Conservation (phyloP, 192 early-diverging fungal species). For the Coemansia sp. region DNA sequence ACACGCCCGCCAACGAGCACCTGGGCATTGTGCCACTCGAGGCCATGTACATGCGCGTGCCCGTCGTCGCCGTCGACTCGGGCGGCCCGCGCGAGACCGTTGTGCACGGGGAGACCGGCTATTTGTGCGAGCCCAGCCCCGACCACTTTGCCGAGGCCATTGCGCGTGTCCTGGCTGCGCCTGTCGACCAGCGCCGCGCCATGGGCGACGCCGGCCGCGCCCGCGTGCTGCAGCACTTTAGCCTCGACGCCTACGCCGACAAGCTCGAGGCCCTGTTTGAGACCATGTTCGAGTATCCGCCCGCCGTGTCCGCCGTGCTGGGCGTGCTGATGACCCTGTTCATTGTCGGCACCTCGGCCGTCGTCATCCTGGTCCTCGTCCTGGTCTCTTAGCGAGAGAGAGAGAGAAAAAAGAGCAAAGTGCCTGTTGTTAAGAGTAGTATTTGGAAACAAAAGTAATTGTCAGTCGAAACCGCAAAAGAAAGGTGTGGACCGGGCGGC, state of each 20-base stretch:
- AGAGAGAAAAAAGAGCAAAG: no score
- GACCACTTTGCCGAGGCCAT: slow-evolving; percentile 66
- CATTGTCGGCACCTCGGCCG: slow-evolving; percentile 18
- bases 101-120: slow-evolving; percentile 68
- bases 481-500: no score
- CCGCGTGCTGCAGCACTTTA: slow-evolving; percentile 61
- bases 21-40: slow-evolving; percentile 97
- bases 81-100: slow-evolving; percentile 87
- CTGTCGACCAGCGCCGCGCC: slow-evolving; percentile 8
- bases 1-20: slow-evolving; percentile 92
- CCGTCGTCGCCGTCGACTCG: slow-evolving; percentile 81
- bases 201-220: slow-evolving; percentile 69
- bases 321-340: slow-evolving; percentile 36
- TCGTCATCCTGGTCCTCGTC: not conserved
- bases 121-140: slow-evolving; percentile 59
- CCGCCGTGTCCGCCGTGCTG: slow-evolving; percentile 19
- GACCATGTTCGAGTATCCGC: slow-evolving; percentile 31
- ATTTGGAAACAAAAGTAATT: no score
- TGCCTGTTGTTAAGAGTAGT: no score
- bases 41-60: slow-evolving; percentile 84
- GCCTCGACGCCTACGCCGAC: slow-evolving; percentile 60
- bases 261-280: slow-evolving; percentile 64
- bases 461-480: no score
- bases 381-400: not conserved
- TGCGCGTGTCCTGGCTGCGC: slow-evolving; percentile 44